Conservation (phyloP, 1,284 basidiomycete genomes). For the Cerrena zonata region DNA sequence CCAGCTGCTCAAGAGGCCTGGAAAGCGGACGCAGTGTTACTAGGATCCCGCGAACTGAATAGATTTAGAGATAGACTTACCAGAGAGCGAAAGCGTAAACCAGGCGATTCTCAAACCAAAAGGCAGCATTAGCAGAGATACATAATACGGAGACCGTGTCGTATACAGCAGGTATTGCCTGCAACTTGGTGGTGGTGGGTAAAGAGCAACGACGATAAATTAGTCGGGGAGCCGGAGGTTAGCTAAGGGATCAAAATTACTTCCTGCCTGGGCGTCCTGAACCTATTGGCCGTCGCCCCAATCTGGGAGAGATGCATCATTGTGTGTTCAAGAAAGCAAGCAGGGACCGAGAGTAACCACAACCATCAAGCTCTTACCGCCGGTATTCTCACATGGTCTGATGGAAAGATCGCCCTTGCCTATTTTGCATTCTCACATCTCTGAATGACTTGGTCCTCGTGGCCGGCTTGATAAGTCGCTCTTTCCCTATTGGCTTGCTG, state of each 20-base stretch:
- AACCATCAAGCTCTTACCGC: background rate
- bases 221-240: background rate
- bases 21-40: background rate
- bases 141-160: background rate
- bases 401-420: conserved; percentile 4
- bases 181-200: conserved; percentile 2
- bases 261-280: background rate
- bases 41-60: background rate
- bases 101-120: conserved; percentile 28
- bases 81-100: conserved; percentile 27
- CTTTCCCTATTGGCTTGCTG: background rate
- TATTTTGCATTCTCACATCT: background rate
- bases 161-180: background rate
- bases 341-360: background rate
- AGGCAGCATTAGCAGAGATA: conserved; percentile 22
- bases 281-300: background rate
- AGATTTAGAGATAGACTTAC: conserved; percentile 14
- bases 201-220: no score
- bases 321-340: conserved; percentile 4
- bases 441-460: background rate
- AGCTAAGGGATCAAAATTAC: conserved; percentile 1
- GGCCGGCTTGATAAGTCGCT: background rate
- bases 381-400: background rate
- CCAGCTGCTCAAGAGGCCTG: conserved; percentile 47
- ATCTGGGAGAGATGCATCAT: background rate